A percentile compares a stretch with the other conserved stretches of the same genome.
Conservation (phyloP, 1,139 yeast genomes). For the Blastobotrys buckinghamii region DNA sequence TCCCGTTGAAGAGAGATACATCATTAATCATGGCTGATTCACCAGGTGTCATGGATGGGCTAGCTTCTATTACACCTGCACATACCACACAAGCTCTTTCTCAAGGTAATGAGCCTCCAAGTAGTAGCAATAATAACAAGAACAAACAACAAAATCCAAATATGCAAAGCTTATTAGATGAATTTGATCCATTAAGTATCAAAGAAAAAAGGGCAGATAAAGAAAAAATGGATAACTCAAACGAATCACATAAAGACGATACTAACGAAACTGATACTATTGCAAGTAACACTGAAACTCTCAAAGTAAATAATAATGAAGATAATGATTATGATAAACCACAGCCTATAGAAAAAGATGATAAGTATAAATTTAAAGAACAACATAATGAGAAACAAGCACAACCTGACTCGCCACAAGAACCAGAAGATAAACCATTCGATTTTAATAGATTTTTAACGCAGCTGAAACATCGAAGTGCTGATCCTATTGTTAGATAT, state of each 20-base stretch:
- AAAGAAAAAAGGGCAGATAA: slow-evolving; percentile 1
- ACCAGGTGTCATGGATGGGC: background rate
- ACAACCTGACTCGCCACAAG: background rate
- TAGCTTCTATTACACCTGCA: slow-evolving; percentile 6
- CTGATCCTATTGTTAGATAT: slow-evolving; percentile 87
- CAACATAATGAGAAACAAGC: background rate
- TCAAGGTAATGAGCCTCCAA: background rate
- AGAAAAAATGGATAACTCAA: no score
- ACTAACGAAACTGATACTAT: background rate
- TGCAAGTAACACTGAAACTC: background rate
- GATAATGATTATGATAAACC: background rate
- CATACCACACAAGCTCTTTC: slow-evolving; percentile 6
- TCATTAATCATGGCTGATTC: background rate
- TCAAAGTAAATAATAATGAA: no score
- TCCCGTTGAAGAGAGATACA: no score
- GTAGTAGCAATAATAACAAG: background rate
- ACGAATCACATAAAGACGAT: background rate
- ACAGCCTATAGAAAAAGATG: background rate
- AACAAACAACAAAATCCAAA: slow-evolving; percentile 10
- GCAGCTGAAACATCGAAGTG: slow-evolving; percentile 65
- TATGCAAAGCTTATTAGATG: slow-evolving; percentile 28
- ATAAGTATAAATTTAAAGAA: background rate
- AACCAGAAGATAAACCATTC: slow-evolving; percentile 40
- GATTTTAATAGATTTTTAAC: slow-evolving; percentile 78
- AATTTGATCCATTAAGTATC: slow-evolving; percentile 29